Evolutionary conservation across 768 basidiomycete genomes (phyloP), one percentile per base, ranked within the genome.

Genomic region (Leccinum disarticulatum): DNA sequence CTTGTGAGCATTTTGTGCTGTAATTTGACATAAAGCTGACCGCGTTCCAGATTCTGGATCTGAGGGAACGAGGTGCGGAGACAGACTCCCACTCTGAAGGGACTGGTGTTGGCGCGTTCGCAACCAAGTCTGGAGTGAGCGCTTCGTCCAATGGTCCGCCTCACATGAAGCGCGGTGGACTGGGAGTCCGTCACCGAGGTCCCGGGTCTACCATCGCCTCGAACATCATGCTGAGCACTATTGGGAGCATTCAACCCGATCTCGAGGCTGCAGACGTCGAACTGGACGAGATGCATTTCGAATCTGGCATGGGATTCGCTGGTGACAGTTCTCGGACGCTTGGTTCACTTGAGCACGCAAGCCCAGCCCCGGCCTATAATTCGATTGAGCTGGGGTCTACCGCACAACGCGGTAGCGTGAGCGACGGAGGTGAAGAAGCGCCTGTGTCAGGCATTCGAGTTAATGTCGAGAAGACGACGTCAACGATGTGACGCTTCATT

Each of bases 31-130:
- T 48, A 53, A n/a, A 19, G 35, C 56, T 61, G 52, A 68, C 52
- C 17, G n/a, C 38, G 41, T 49, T n/a, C 31, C 58, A 89, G 87
- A 91, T 92, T 70, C 82, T 92, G 58, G 90, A 92, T 70, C 83
- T 92, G 61, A 88, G 88, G 28, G 87, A 92, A 69, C 86, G 90
- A 59, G 88, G 90, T 46, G 88, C 89, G 0, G 87, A 91, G 68
- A 90, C 90, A 8, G 87, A 86, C 19, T 81, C 84, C 2, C 86
- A 89, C 68, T 91, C 88, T 14, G 86, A 87, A 62, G 85, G 85
- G n/a, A 85, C 84, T 13, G 86, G 86, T 6, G 81, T 87, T 52
- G 81, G 83, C 13, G 85, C 83, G 2, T 87, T 87, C 60, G 84
- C 85, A 25, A 85, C 86, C 17, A 87, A 87, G 67, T 83, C 83